Base-by-base conservation (phyloP, 2,329 filamentous ascomycete genomes). In the Nigrograna mackinnonii region DNA sequence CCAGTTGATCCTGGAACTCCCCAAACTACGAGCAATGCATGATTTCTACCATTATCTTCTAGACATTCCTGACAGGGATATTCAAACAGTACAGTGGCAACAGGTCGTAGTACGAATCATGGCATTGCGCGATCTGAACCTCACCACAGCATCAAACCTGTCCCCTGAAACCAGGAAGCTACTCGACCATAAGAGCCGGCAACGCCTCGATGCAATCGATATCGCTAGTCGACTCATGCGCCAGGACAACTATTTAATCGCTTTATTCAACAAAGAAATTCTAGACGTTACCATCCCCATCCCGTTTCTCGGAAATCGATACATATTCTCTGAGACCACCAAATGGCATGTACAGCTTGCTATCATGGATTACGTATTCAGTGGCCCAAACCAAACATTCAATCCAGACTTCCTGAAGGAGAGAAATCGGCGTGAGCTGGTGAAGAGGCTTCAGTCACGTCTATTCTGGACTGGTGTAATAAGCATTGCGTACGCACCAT, bases 161-260 rank as follows among this genome's bases (percentile, higher is more conserved):
- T 79, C 79, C n/a, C 73, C 80, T 9, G 72, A 76, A 47, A 79
- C 80, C 51, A 78, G 80, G 46, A 80, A 77, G 50, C 82, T 80
- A 45, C 78, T 92, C 49, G 87, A 88, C 34, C 91, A 85, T 44
- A 90, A 95, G 62, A 95, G 90, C 17, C 95, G 96, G 66, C 90
- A 97, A 70, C 82, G 92, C 49, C 85, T 99, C 55, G 94, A 96
- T 68, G 94, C 94, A 9, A 90, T 96, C 58, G 94, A 96, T 61
- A 97, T 99, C 65, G 94, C 94, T 5, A 99, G 97, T 62, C 84
- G 94, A 22, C 73, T 99, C 34, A 97, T 99, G 94, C 86, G 94
- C 45, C 87, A 89, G 61, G 92, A 96, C 50, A 99, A 99, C 61
- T 99, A 96, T 58, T 81, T 96, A 49, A 96, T 99, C 58, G 94